phyloP scores from a whole-genome alignment of 208 protist species.

The Eutreptiella sp. region DNA sequence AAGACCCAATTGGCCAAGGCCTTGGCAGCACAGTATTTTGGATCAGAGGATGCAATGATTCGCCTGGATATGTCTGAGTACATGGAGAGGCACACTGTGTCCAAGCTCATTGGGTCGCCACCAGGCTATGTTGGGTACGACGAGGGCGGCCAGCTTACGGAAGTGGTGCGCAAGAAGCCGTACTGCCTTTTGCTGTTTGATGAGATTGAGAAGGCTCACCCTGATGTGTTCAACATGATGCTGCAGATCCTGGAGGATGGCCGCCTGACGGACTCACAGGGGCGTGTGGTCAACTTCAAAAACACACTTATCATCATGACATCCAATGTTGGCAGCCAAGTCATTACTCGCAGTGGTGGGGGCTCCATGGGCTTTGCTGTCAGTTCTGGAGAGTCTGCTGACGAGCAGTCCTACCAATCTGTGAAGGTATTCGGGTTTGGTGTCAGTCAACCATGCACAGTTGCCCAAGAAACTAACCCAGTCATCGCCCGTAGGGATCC shows the following conservation, averaged over 20 bases:
- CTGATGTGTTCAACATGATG: constrained; percentile 90
- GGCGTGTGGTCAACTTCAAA: constrained; percentile 91
- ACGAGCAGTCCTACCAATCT: too few relatives aligned
- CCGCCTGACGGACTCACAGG: constrained; percentile 93
- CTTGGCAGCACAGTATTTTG: constrained; percentile 88
- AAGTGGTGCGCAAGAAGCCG: constrained; percentile 90
- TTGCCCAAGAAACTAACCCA: too few relatives aligned
- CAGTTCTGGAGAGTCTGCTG: too few relatives aligned
- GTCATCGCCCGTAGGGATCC: too few relatives aligned
- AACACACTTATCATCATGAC: constrained; percentile 98
- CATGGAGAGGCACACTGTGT: constrained; percentile 91
- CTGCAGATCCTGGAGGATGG: constrained; percentile 98
- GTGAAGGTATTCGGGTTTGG: too few relatives aligned
- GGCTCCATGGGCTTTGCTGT: too few relatives aligned
- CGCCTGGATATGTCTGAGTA: constrained; percentile 98
- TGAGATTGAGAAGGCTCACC: constrained; percentile 98
- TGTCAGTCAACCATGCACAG: too few relatives aligned
- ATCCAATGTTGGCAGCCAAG: constrained; percentile 85
- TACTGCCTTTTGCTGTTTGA: constrained; percentile 97
- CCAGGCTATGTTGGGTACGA: constrained; percentile 98
- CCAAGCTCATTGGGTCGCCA: constrained; percentile 93
- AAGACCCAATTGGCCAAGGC: constrained; percentile 95
- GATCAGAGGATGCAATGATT: constrained; percentile 90
- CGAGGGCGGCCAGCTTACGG: constrained; percentile 95
- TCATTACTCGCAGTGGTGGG: too few relatives aligned